Evolutionary conservation across 805 yeast genomes (phyloP).

Genomic region (Candida bentonensis): DNA sequence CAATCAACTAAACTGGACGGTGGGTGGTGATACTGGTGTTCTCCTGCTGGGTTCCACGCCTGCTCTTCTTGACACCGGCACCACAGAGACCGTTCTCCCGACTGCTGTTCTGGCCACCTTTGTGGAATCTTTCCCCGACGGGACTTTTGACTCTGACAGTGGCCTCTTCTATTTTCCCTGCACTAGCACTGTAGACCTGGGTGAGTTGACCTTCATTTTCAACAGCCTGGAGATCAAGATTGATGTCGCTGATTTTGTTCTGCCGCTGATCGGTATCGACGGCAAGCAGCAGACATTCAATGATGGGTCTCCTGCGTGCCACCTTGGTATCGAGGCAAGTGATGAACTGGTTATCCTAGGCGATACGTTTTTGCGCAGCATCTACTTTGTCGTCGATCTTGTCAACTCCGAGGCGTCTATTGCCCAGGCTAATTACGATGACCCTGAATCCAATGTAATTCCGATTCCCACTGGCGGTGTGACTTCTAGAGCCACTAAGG

Average conservation of each 20-base stretch:
- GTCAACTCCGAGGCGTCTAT: slow-evolving; percentile 42
- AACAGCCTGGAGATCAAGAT: slow-evolving; percentile 11
- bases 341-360: slow-evolving; percentile 35
- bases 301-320: slow-evolving; percentile 13
- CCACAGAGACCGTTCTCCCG: slow-evolving; percentile 39
- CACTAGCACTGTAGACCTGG: slow-evolving; percentile 3
- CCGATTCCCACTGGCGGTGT: too few relatives aligned
- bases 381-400: slow-evolving; percentile 54
- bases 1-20: too few relatives aligned
- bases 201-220: slow-evolving; percentile 9
- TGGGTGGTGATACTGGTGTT: slow-evolving; percentile 15
- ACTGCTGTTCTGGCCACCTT: slow-evolving; percentile 18
- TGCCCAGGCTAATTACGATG: slow-evolving; percentile 30
- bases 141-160: slow-evolving; percentile 23
- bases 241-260: slow-evolving; percentile 16
- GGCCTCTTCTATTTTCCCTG: slow-evolving; percentile 18
- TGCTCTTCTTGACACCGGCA: slow-evolving; percentile 42
- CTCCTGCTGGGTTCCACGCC: slow-evolving; percentile 13
- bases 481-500: too few relatives aligned
- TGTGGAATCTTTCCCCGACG: slow-evolving; percentile 24
- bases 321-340: slow-evolving; percentile 14
- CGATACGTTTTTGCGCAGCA: slow-evolving; percentile 48
- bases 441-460: slow-evolving; percentile 13
- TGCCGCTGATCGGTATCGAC: slow-evolving; percentile 2
- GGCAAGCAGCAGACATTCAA: background rate